Evolutionary conservation across 768 basidiomycete species (phyloP), one percentile per base, ranked within the genome.

Genomic region (Leccinum aurantiacum): DNA sequence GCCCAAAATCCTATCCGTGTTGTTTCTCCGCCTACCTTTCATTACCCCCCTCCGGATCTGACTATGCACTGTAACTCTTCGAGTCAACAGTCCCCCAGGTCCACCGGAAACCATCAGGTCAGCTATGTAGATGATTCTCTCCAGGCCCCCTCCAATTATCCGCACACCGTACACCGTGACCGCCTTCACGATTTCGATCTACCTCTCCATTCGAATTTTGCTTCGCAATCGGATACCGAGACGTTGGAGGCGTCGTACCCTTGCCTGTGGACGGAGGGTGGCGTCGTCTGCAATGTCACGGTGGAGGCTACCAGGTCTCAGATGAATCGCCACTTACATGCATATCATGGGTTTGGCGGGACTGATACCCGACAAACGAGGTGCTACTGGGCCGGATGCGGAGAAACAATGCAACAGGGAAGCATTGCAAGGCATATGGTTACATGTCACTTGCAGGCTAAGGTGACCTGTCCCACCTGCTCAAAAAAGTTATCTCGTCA

Each of bases 351-450:
- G 11, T 70, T 70, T 17, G 50, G 61, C 1, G 69, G 69, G 29
- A 54, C 67, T 51, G 69, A 70, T 17, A 57, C 61, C 49, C 65
- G 46, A 55, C 65, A 57, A 29, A 63, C 60, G 19, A 62, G 37
- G 35, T 71, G 69, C 58, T 24, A 37, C 44, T 71, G 70, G 70
- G 50, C 41, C 1, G 59, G 63, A 51, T 70, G 70, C 29, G 44
- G 38, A 24, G 63, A 64, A 29, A 59, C 24, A 29, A 70, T 70
- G 69, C 70, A 70, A 14, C 69, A 69, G 44, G 69, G 70, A 27
- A 71, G 67, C 59, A 65, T 70, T 22, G 69, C 67, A 10, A 69
- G 70, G 37, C 70, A 70, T 27, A 51, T 65, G 61, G 70, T 70
- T 19, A 67, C 69, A 4, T 67, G 70, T 48, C 70, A 70, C 52